A percentile compares a stretch with the other conserved stretches of the same genome.
Evolutionary conservation across 73 alveolate genomes (phyloP).

Genomic region (Paramecium primaurelia): DNA sequence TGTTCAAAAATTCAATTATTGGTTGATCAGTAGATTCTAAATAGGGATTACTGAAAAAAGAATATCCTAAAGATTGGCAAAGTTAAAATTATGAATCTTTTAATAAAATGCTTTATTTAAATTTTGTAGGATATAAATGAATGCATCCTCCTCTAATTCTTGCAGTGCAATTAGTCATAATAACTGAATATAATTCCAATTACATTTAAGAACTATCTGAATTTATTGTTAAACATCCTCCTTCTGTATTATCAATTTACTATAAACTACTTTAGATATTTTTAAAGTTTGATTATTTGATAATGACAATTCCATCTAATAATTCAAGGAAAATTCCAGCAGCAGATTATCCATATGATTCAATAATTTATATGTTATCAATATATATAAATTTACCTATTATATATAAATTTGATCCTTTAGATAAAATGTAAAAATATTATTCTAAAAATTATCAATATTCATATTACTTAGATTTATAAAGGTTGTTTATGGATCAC

Average conservation of each 20-base stretch:
- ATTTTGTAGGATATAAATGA: neutral
- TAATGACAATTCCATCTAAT: neutral
- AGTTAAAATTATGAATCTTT: neutral
- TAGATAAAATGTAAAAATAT: neutral
- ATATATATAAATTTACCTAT: neutral
- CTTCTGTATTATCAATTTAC: neutral
- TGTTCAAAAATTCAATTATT: neutral
- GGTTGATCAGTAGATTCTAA: neutral
- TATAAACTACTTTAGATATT: neutral
- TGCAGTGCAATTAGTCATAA: neutral
- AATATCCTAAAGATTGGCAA: neutral
- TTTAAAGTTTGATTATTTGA: neutral
- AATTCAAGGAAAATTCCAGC: neutral
- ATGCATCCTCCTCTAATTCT: slow-evolving; percentile 42
- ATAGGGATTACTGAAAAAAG: neutral
- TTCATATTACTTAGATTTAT: neutral
- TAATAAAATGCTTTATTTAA: neutral
- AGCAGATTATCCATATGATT: neutral
- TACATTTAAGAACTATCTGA: neutral
- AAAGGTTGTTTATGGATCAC: neutral
- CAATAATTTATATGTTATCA: neutral
- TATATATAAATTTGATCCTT: neutral
- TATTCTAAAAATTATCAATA: neutral
- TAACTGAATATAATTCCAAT: neutral
- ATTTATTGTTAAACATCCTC: slow-evolving; percentile 25